Percentiles rank a stretch among this genome's conserved stretches.
phyloP scores from a whole-genome alignment of 371 early-diverging fungal species.

The Neoconidiobolus thromboides region DNA sequence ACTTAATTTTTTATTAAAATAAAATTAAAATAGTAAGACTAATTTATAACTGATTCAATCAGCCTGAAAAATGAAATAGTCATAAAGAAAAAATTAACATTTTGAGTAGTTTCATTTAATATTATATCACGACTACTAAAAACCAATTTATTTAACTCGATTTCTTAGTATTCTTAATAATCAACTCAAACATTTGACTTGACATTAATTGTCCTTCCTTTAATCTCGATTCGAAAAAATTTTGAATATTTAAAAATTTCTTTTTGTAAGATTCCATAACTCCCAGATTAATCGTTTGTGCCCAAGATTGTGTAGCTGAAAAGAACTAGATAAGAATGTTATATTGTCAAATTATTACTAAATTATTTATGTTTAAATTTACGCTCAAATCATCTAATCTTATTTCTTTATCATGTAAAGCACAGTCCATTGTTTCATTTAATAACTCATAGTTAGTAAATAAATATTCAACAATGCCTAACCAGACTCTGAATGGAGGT shows the following conservation, averaged over 20 bases:
- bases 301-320: slow-evolving; percentile 79
- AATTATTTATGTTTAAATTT: background rate
- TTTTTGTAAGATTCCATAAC: slow-evolving; percentile 65
- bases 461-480: slow-evolving; percentile 85
- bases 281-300: slow-evolving; percentile 63
- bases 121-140: no score
- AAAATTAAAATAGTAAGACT: no score
- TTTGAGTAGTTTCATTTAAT: no score
- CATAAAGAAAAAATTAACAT: no score
- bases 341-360: background rate
- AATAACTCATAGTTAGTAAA: slow-evolving; percentile 63
- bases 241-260: slow-evolving; percentile 61
- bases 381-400: slow-evolving; percentile 68
- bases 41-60: no score
- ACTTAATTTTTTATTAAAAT: no score
- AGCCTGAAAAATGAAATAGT: no score
- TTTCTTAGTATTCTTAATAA: background rate
- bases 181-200: background rate
- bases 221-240: slow-evolving; percentile 37
- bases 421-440: slow-evolving; percentile 64
- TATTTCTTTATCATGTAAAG: slow-evolving; percentile 55
- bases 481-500: slow-evolving; percentile 82
- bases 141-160: no score
- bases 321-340: slow-evolving; percentile 37
- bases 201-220: background rate